These are phyloP conservation scores for Lachancea quebecensis DNA, from an alignment of 805 yeast species.

Conservation along the genomic window DNA sequence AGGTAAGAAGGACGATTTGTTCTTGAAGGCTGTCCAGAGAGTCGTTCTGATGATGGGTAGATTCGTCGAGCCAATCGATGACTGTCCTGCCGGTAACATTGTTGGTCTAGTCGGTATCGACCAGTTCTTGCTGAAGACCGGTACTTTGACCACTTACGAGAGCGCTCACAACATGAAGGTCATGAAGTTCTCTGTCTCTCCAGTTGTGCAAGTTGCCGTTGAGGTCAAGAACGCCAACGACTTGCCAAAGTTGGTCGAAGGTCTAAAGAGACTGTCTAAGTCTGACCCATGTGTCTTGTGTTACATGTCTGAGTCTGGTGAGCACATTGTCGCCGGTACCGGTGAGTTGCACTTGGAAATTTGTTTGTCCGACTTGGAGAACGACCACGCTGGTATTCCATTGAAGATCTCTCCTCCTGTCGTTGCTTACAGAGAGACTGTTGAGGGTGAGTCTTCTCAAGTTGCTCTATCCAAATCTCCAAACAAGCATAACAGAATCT, in stretches of 20 bases:
- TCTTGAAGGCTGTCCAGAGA: slow-evolving; percentile 97
- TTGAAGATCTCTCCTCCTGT: slow-evolving; percentile 96
- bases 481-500: slow-evolving; percentile 99
- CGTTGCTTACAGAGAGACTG: slow-evolving; percentile 98
- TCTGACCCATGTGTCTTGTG: slow-evolving; percentile 98
- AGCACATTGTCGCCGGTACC: slow-evolving; percentile 99
- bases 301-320: slow-evolving; percentile 89
- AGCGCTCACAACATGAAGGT: slow-evolving; percentile 99
- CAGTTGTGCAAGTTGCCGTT: slow-evolving; percentile 99
- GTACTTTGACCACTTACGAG: slow-evolving; percentile 97
- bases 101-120: slow-evolving; percentile 99
- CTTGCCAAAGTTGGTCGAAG: slow-evolving; percentile 98
- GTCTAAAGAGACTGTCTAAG: slow-evolving; percentile 99
- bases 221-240: slow-evolving; percentile 99
- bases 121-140: slow-evolving; percentile 98
- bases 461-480: slow-evolving; percentile 98
- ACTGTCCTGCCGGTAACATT: slow-evolving; percentile 99
- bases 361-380: slow-evolving; percentile 90
- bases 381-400: slow-evolving; percentile 99
- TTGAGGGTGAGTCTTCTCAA: slow-evolving; percentile 87
- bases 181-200: slow-evolving; percentile 99
- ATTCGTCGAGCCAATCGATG: slow-evolving; percentile 94
- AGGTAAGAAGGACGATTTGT: slow-evolving; percentile 96
- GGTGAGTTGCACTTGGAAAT: slow-evolving; percentile 99
- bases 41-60: slow-evolving; percentile 99